Evolutionary conservation across 140 eudicot species (phyloP), one percentile per base, ranked within the genome.

Genomic region (Flaveria floridana): DNA sequence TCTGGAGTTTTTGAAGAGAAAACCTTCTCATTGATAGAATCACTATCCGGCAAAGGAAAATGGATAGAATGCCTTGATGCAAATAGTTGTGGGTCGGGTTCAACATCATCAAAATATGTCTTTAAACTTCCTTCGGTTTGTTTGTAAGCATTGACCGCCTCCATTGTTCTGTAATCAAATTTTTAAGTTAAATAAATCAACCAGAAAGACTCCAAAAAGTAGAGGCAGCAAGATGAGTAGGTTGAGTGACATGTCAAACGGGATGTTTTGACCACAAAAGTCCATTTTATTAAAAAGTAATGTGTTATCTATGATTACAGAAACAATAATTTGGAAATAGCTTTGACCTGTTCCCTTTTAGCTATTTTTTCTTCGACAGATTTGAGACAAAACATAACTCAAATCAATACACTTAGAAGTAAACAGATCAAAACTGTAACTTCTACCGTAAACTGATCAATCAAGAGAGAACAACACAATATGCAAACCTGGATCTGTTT

Each of bases 1-100:
- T 58, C 52, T 53, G 39, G 20, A 72, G 44, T 21, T 3, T 14
- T 23, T 67, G 12, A 41, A 47, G 12, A 58, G 23, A 37, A 44
- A 52, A 84, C 98, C 96, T 86, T 86, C 25, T 86, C 85, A 46
- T 85, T 89, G n/a, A 93, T 76, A 82, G 85, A 77, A 68, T 83
- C 87, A 59, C 83, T 82, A 79, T 84, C 84, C 68, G 98, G 89
- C 80, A 93, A 76, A 1, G 98, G 98, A 78, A 90, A 93, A 86
- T 90, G 97, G 67, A 93, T 85, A 55, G 97, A 88, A 85, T 83
- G 86, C 84, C 65, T 82, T 70, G 98, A 90, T 26, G 97, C 97
- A 85, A 93, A 90, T 80, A 93, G 63, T 71, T 84, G 94, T 18
- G 91, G 93, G 67, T 88, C 91, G 55, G 94, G 93, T 65, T 88